Base-by-base conservation (phyloP, 2,329 filamentous ascomycete genomes). In the Juglanconis sp. region DNA sequence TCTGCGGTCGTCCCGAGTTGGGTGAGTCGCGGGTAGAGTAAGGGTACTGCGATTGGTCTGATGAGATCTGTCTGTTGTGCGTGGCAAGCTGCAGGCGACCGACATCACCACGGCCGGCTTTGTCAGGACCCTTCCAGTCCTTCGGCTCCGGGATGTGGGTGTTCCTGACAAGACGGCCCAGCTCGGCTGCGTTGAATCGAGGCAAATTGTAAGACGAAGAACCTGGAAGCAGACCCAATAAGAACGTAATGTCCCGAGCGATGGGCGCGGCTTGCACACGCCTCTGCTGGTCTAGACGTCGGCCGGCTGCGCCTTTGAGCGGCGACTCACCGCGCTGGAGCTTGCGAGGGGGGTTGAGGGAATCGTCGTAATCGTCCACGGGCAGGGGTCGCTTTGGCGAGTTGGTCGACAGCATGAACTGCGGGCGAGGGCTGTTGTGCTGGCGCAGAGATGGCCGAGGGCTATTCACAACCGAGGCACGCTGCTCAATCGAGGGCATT, bases 291-390 rank as follows among this genome's bases (percentile, higher is more conserved):
- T 95, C 91, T 30, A 96, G 81, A 40, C 93, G 88, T 59, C 93
- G 88, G 32, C 92, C 91, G 42, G 94, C 92, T 1, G 91, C 91
- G 13, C 92, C 92, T 72, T 98, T 99, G 42, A 98, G 81, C 0
- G 96, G 95, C 5, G 94, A 98, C 59, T 91, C 92, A n/a, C 89
- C 93, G 49, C 96, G 87, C 53, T 88, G 85, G 55, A 97, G 83
- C 73, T 98, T 97, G 67, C 93, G 90, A 1, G 92, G 91, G 24
- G 90, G 88, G 65, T 86, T 86, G 15, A 61, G 46, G 42, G 82
- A 77, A 57, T 88, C 86, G 63, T 88, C 87, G 42, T 91, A 88
- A 46, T 96, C 92, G 61, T 93, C 90, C 10, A 72, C 66, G 2
- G 82, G 84, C 44, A 87, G 82, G 0, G 87, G 81, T 48, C 88